These are phyloP conservation scores for Ostreobium quekettii DNA, from an alignment of 139 green algal genomes.

Conservation along the genomic window DNA sequence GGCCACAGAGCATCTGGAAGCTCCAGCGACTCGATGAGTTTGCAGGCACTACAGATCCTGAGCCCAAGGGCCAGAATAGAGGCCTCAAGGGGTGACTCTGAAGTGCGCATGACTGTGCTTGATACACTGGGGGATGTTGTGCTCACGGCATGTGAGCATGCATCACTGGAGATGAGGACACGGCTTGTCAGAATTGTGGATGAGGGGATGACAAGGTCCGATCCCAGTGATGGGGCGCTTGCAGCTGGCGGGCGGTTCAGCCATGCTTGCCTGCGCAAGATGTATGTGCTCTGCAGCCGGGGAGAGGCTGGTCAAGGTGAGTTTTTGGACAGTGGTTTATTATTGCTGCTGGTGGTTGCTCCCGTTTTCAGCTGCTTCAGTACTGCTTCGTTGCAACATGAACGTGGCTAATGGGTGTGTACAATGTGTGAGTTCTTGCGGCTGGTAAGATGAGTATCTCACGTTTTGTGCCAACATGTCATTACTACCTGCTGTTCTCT, in stretches of 20 bases:
- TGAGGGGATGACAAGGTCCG: constrained; percentile 11
- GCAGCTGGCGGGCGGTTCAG: constrained; percentile 45
- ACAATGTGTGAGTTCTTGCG: no score
- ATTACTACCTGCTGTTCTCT: constrained; percentile 10
- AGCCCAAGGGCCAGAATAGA: constrained; percentile 21
- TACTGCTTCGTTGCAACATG: no score
- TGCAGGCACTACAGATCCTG: background rate
- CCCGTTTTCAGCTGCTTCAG: no score
- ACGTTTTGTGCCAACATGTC: no score
- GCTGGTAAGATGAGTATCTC: no score
- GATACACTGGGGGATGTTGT: constrained; percentile 67
- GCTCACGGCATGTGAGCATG: constrained; percentile 41
- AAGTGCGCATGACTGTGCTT: constrained; percentile 54
- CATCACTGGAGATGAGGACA: constrained; percentile 27
- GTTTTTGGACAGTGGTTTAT: background rate
- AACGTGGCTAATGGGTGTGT: no score
- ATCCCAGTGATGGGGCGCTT: constrained; percentile 14
- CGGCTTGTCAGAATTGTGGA: constrained; percentile 59
- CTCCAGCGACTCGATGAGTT: background rate
- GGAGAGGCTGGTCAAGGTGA: constrained; percentile 29
- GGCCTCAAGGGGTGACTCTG: constrained; percentile 38
- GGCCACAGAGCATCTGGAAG: background rate
- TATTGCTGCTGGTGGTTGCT: no score
- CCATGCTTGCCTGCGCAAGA: constrained; percentile 68
- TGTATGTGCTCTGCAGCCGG: constrained; percentile 73